Evolutionary conservation across 352 stramenopile species (phyloP).

Genomic region (Globisporangium splendens): DNA sequence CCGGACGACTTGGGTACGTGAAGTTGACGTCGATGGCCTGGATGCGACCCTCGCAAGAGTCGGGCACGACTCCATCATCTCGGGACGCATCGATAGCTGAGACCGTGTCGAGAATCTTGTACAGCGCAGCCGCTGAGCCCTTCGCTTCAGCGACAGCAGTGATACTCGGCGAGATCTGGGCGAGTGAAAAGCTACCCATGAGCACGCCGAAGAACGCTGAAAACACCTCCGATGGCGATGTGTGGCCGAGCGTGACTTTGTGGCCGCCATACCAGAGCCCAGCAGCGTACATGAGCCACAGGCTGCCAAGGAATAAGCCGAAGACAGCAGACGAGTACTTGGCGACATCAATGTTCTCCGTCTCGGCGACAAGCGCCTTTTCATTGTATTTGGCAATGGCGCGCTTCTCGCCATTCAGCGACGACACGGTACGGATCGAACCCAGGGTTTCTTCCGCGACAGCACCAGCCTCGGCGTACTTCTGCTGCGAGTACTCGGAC

Average conservation of each 20-base stretch:
- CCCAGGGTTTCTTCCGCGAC: constrained; percentile 40
- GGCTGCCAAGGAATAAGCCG: constrained; percentile 32
- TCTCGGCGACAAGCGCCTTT: constrained; percentile 24
- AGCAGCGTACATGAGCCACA: constrained; percentile 46
- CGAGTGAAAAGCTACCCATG: constrained; percentile 33
- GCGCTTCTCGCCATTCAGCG: constrained; percentile 34
- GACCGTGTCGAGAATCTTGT: constrained; percentile 41
- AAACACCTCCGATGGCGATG: too few relatives aligned
- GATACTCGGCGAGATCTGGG: constrained; percentile 45
- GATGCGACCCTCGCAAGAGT: constrained; percentile 35
- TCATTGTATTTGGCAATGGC: constrained; percentile 30
- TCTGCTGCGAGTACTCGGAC: constrained; percentile 24
- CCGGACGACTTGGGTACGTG: constrained; percentile 65
- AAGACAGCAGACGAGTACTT: constrained; percentile 28
- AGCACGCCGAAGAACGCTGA: constrained; percentile 40
- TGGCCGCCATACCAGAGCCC: constrained; percentile 58
- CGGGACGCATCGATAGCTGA: constrained; percentile 48
- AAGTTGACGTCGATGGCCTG: constrained; percentile 64
- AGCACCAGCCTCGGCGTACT: constrained; percentile 37
- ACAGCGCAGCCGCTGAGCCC: constrained; percentile 34
- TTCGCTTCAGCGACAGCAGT: constrained; percentile 31
- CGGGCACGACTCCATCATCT: constrained; percentile 30
- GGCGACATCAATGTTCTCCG: constrained; percentile 32
- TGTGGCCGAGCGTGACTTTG: too few relatives aligned
- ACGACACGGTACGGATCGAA: constrained; percentile 39